Evolutionary conservation across 2,329 filamentous ascomycete genomes (phyloP).

Genomic region (Pseudopithomyces maydicus): DNA sequence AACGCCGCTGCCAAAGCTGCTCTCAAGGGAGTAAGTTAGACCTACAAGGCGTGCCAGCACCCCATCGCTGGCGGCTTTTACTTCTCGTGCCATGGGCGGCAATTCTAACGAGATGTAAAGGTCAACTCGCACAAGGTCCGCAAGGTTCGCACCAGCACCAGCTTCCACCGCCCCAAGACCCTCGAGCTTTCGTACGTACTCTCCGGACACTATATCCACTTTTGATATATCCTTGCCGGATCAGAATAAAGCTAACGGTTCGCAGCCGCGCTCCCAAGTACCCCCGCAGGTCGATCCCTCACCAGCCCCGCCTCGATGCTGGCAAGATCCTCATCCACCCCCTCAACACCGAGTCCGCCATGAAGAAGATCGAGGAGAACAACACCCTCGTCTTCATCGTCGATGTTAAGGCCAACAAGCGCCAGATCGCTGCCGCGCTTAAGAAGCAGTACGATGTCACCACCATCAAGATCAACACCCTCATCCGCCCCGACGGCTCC

Average conservation of each 20-base stretch:
- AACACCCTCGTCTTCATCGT: slow-evolving; percentile 99
- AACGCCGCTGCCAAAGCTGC: slow-evolving; percentile 93
- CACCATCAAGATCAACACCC: slow-evolving; percentile 98
- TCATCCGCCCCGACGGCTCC: slow-evolving; percentile 94
- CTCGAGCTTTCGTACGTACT: slow-evolving; percentile 71
- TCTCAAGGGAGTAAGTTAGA: slow-evolving; percentile 82
- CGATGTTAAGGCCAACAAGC: slow-evolving; percentile 92
- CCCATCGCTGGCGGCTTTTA: slow-evolving; percentile 58
- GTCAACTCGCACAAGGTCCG: slow-evolving; percentile 81
- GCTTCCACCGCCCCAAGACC: slow-evolving; percentile 98
- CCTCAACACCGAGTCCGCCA: slow-evolving; percentile 98
- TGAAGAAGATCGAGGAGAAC: slow-evolving; percentile 99
- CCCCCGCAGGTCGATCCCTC: slow-evolving; percentile 92
- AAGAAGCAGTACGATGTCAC: slow-evolving; percentile 99
- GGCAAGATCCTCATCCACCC: slow-evolving; percentile 97
- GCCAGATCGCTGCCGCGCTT: slow-evolving; percentile 95
- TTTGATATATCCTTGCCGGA: not conserved
- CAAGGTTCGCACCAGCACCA: slow-evolving; percentile 89
- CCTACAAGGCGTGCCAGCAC: slow-evolving; percentile 56
- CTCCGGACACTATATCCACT: not conserved
- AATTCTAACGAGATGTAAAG: slow-evolving; percentile 55
- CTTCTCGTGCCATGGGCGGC: slow-evolving; percentile 44
- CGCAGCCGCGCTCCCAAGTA: slow-evolving; percentile 82
- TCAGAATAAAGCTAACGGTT: not conserved
- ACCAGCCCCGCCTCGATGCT: slow-evolving; percentile 90